These are phyloP conservation scores for Ganoderma leucocontextum DNA, from an alignment of 1,284 basidiomycete species.

Conservation along the genomic window DNA sequence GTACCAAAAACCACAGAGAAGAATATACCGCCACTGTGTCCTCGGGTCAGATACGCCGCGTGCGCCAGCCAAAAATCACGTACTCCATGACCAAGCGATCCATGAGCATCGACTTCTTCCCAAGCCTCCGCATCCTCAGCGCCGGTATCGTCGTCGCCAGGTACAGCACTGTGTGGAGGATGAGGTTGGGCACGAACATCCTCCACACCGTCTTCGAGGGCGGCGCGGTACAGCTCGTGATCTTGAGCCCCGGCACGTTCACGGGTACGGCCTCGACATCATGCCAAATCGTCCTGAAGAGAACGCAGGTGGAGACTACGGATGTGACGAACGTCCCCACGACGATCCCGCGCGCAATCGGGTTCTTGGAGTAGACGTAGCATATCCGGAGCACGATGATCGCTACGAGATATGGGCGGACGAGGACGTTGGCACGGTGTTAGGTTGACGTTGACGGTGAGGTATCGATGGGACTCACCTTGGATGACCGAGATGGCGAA, in stretches of 20 bases:
- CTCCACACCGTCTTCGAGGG: slow-evolving; percentile 33
- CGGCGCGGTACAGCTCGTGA: slow-evolving; percentile 34
- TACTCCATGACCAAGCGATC: slow-evolving; percentile 38
- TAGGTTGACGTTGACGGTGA: too few relatives aligned
- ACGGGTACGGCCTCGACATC: slow-evolving; percentile 27
- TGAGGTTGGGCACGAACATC: slow-evolving; percentile 34
- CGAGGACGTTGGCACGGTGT: not conserved
- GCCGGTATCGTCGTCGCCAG: slow-evolving; percentile 35
- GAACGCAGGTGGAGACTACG: slow-evolving; percentile 17
- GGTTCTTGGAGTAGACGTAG: slow-evolving; percentile 38
- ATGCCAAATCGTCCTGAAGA: slow-evolving; percentile 28
- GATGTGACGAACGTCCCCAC: slow-evolving; percentile 28
- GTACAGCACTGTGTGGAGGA: slow-evolving; percentile 37
- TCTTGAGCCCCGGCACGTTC: slow-evolving; percentile 22
- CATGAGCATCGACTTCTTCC: slow-evolving; percentile 30
- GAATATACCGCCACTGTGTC: slow-evolving; percentile 36
- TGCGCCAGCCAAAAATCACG: slow-evolving; percentile 7
- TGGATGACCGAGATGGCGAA: slow-evolving; percentile 33
- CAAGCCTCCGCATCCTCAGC: slow-evolving; percentile 23
- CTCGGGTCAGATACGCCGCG: not conserved
- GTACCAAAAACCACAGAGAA: slow-evolving; percentile 37
- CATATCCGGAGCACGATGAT: slow-evolving; percentile 42
- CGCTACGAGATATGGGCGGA: slow-evolving; percentile 19
- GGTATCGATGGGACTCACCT: slow-evolving; percentile 22
- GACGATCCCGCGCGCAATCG: slow-evolving; percentile 27